Evolutionary conservation across 116 monocot species (phyloP).

Genomic region (Trichopus zeylanicus): DNA sequence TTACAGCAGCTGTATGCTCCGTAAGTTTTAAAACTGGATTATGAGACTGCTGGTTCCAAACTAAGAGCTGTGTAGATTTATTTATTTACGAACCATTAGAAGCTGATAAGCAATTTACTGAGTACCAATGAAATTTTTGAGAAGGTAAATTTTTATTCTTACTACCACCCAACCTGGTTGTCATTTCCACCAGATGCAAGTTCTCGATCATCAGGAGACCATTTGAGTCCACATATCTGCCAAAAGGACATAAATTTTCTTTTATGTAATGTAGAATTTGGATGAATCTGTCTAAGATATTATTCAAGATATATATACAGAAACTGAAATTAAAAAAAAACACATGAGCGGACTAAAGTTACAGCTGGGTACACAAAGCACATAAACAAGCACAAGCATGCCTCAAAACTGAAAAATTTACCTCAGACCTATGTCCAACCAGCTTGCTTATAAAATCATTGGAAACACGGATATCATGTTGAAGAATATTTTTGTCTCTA

Average conservation of each 20-base stretch:
- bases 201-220: constrained; percentile 90
- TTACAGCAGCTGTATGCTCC: constrained; percentile 92
- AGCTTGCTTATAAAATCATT: constrained; percentile 66
- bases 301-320: too few relatives aligned
- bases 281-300: too few relatives aligned
- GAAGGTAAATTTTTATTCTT: background rate
- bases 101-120: background rate
- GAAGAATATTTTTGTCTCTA: constrained; percentile 85
- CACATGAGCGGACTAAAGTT: too few relatives aligned
- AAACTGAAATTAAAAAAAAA: too few relatives aligned
- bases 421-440: constrained; percentile 84
- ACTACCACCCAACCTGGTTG: constrained; percentile 58
- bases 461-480: constrained; percentile 73
- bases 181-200: constrained; percentile 99
- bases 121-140: background rate
- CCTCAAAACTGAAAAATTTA: constrained; percentile 4
- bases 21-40: constrained; percentile 56
- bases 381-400: too few relatives aligned
- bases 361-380: too few relatives aligned
- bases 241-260: background rate
- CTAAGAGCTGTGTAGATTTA: constrained; percentile 48
- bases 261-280: too few relatives aligned
- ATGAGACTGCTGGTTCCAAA: constrained; percentile 82
- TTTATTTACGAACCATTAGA: background rate
- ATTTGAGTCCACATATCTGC: constrained; percentile 94